Evolutionary conservation across 1,139 yeast genomes (phyloP).

Genomic region (Arxiozyma bovina): DNA sequence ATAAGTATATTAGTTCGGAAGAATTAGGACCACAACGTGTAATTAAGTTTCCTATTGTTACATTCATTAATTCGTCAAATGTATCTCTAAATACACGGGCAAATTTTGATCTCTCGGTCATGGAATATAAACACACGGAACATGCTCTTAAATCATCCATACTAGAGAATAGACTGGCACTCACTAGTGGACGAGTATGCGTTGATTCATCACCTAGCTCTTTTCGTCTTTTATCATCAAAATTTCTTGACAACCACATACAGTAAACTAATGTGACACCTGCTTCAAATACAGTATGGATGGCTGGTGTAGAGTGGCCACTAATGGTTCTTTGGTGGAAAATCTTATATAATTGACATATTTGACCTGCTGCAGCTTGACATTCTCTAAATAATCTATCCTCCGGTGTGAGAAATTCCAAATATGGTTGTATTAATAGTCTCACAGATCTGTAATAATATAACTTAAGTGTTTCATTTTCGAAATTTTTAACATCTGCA

Average conservation of each 20-base stretch:
- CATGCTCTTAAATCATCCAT: conserved; percentile 52
- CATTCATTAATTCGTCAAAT: conserved; percentile 50
- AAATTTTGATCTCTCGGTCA: conserved; percentile 51
- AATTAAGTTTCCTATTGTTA: conserved; percentile 45
- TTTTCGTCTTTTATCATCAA: conserved; percentile 41
- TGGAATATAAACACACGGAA: conserved; percentile 47
- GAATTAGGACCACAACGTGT: conserved; percentile 50
- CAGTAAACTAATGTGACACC: conserved; percentile 54
- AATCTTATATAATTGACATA: conserved; percentile 49
- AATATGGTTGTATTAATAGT: conserved; percentile 47
- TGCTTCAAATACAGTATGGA: conserved; percentile 53
- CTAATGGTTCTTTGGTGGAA: conserved; percentile 48
- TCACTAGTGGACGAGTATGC: conserved; percentile 45
- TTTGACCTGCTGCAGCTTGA: conserved; percentile 56
- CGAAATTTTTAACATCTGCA: conserved; percentile 33
- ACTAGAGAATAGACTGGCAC: conserved; percentile 41
- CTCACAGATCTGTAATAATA: conserved; percentile 50
- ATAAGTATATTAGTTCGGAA: conserved; percentile 38
- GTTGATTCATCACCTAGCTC: conserved; percentile 43
- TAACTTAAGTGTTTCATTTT: conserved; percentile 43
- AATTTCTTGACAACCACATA: conserved; percentile 50
- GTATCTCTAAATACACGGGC: conserved; percentile 51
- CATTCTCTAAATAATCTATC: conserved; percentile 49
- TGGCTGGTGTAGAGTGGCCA: conserved; percentile 53
- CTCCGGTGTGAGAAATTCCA: conserved; percentile 48